Evolutionary conservation across 306 rosid species (phyloP), one percentile per base, ranked within the genome.

Genomic region (Sicyos edulis): DNA sequence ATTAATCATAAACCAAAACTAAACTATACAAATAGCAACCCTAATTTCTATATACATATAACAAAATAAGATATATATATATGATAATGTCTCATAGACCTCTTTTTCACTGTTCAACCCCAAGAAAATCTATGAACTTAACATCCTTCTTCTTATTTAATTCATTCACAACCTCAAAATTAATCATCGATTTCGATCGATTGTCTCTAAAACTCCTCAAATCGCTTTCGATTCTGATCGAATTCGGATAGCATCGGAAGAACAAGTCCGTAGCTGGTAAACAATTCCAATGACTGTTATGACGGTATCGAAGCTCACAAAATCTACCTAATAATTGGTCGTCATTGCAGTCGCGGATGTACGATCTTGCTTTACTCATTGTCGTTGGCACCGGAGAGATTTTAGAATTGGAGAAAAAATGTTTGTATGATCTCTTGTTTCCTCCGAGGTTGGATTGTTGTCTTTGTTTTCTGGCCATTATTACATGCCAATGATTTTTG

Each of bases 381-480:
- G 15, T 2, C 10, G 10, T 0, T 1, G 21, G 4, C 9, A 40
- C 1, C 12, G 15, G 53, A 15, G 34, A 53, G 3, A 51, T 68
- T 51, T 58, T 58, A 10, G 63, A 58, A 51, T 29, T 3, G 21
- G 50, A 3, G 17, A 69, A 13, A 21, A 73, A 40, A 10, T 84
- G 82, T 54, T 77, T 92, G 78, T 81, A 86, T 3, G 71, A 83
- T 82, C 87, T 83, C 68, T 88, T 88, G 9, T 10, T 86, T 22
- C 40, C 8, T 22, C 9, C 14, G 17, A 58, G 37, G 4, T 57
- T 57, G 12, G 44, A 59, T 26, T 92, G 66, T 59, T 59, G 11
- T 29, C 67, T 60, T 29, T 60, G 67, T 15, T 60, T 60, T 60
- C 67, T 60, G 5, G 67, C 67, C 20, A 60, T 60, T 7, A 60